Conservation (phyloP, 2,329 filamentous ascomycete species). For the Alternaria arborescens region DNA sequence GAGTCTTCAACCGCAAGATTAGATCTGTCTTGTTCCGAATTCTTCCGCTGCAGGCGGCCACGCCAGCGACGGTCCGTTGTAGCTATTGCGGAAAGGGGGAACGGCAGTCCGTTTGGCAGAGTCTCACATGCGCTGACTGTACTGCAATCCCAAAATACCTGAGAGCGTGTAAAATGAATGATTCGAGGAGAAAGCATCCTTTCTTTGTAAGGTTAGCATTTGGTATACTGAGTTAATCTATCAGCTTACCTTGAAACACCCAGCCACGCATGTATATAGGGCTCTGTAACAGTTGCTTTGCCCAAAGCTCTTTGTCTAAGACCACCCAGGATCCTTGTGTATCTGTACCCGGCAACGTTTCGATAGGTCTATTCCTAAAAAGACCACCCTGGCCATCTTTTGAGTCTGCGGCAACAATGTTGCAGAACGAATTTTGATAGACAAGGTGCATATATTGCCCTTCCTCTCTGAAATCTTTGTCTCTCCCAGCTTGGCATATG, state of each 20-base stretch:
- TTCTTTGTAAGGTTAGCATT: slow-evolving; percentile 5
- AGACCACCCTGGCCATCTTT: background rate
- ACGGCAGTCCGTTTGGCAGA: background rate
- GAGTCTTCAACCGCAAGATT: background rate
- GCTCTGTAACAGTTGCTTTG: slow-evolving; percentile 1
- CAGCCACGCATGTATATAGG: slow-evolving; percentile 17
- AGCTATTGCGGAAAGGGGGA: background rate
- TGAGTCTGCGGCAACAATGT: background rate
- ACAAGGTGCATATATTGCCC: background rate
- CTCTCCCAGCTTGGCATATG: too few relatives aligned
- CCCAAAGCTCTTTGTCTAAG: slow-evolving; percentile 11
- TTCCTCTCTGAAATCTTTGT: too few relatives aligned
- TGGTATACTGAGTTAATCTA: background rate
- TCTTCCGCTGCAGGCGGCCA: background rate
- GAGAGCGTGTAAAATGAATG: slow-evolving; percentile 23
- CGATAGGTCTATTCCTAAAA: background rate
- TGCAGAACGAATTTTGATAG: background rate
- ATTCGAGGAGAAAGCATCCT: slow-evolving; percentile 27
- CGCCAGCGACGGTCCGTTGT: background rate
- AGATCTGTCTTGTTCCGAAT: background rate
- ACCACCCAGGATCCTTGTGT: too few relatives aligned
- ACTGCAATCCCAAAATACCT: slow-evolving; percentile 35
- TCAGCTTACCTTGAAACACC: slow-evolving; percentile 23
- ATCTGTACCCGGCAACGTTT: too few relatives aligned
- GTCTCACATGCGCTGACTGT: slow-evolving; percentile 22